Conservation (phyloP, 352 stramenopile species). For the Globisporangium spiculum region DNA sequence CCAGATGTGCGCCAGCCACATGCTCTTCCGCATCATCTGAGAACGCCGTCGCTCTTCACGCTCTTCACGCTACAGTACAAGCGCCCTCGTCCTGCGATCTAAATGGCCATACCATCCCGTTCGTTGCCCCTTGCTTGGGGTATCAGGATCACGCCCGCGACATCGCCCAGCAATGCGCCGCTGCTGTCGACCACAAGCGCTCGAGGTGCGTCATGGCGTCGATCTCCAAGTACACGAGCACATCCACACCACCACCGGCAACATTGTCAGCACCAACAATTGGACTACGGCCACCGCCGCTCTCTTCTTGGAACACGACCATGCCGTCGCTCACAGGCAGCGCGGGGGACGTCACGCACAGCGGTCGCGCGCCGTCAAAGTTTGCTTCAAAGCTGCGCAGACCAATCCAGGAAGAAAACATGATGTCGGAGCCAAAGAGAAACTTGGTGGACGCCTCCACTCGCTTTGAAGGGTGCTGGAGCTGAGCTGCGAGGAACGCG, state of each 20-base stretch:
- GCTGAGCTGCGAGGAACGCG: constrained; percentile 6
- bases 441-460: constrained; percentile 14
- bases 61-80: background rate
- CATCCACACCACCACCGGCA: constrained; percentile 3
- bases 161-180: background rate
- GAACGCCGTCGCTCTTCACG: background rate
- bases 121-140: background rate
- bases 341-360: constrained; percentile 1
- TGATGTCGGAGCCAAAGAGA: constrained; percentile 18
- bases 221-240: constrained; percentile 20
- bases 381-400: constrained; percentile 8
- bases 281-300: background rate
- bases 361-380: constrained; percentile 11
- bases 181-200: constrained; percentile 7
- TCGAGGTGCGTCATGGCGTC: constrained; percentile 12
- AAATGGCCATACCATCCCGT: background rate
- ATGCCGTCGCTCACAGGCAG: constrained; percentile 15
- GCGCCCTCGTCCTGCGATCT: background rate
- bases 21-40: constrained; percentile 1
- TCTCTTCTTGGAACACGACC: constrained; percentile 16
- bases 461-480: background rate
- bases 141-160: background rate
- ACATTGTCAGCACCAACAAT: background rate
- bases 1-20: background rate
- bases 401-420: constrained; percentile 19